phyloP scores from a whole-genome alignment of 331 rosid genomes.

The Erythrophleum ivorense region DNA sequence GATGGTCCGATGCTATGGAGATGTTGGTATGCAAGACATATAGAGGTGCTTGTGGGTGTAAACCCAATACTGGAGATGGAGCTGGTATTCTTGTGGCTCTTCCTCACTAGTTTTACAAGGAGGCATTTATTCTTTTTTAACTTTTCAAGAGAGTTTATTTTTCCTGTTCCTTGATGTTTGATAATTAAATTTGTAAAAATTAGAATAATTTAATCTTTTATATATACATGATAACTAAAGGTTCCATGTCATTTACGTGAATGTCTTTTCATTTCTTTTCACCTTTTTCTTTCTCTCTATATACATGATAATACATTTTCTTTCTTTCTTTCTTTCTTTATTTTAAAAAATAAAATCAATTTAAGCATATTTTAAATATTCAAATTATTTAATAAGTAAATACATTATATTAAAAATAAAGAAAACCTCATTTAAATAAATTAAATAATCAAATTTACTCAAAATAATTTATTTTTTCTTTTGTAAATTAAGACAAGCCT shows the following conservation, averaged over 20 bases:
- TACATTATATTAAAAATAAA: too few species aligned
- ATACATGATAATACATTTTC: too few species aligned
- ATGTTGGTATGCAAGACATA: slow-evolving; percentile 47
- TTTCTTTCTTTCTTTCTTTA: not conserved
- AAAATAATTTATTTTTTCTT: too few species aligned
- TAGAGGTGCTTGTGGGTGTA: slow-evolving; percentile 78
- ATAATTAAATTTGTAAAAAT: not conserved
- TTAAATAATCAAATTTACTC: too few species aligned
- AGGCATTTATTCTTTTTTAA: slow-evolving; percentile 36
- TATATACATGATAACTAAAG: too few species aligned
- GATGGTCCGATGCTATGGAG: too few species aligned
- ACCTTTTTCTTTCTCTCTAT: not conserved
- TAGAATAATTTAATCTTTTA: too few species aligned
- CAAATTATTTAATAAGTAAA: too few species aligned
- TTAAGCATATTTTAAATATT: too few species aligned
- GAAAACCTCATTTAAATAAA: too few species aligned
- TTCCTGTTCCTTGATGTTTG: not conserved
- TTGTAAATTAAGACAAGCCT: not conserved
- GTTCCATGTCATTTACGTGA: too few species aligned
- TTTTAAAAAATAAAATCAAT: not conserved
- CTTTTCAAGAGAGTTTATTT: too few species aligned
- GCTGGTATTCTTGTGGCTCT: slow-evolving; percentile 73
- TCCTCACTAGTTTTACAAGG: slow-evolving; percentile 68
- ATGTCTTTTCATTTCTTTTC: not conserved
- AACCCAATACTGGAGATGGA: slow-evolving; percentile 74